Conservation (phyloP, 768 basidiomycete species). For the Auricularia heimuer region DNA sequence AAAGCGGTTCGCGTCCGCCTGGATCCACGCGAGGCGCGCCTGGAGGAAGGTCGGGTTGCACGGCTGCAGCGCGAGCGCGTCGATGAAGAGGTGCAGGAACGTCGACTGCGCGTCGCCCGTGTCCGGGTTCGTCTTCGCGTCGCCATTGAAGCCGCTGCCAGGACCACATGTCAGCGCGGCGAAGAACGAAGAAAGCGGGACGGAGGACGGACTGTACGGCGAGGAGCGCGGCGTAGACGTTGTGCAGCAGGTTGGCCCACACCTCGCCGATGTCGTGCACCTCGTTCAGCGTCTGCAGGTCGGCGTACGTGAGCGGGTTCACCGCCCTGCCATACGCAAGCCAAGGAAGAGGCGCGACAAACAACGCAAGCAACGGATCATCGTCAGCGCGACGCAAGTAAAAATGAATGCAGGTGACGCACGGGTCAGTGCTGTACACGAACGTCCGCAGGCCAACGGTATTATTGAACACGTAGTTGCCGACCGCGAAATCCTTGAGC, state of each 20-base stretch:
- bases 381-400: too few species aligned
- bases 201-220: slow-evolving; percentile 15
- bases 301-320: slow-evolving; percentile 38
- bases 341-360: too few species aligned
- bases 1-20: slow-evolving; percentile 41
- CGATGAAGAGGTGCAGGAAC: slow-evolving; percentile 42
- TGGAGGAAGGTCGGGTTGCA: slow-evolving; percentile 38
- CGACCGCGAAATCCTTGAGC: slow-evolving; percentile 29
- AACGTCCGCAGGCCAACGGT: slow-evolving; percentile 42
- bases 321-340: slow-evolving; percentile 9
- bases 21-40: slow-evolving; percentile 42
- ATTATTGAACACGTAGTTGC: slow-evolving; percentile 44
- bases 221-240: slow-evolving; percentile 25
- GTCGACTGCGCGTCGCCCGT: slow-evolving; percentile 10
- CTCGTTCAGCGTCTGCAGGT: slow-evolving; percentile 28
- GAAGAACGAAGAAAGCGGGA: not conserved
- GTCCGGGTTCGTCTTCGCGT: slow-evolving; percentile 1
- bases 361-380: too few species aligned
- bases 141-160: not conserved
- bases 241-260: slow-evolving; percentile 36
- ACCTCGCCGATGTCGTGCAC: slow-evolving; percentile 44
- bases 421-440: slow-evolving; percentile 46
- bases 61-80: slow-evolving; percentile 36
- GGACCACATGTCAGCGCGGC: not conserved
- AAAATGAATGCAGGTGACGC: slow-evolving; percentile 12